Evolutionary conservation across 108 stramenopile genomes (phyloP), one percentile per base, ranked within the genome.

Genomic region (Nannochloropsis granulata): DNA sequence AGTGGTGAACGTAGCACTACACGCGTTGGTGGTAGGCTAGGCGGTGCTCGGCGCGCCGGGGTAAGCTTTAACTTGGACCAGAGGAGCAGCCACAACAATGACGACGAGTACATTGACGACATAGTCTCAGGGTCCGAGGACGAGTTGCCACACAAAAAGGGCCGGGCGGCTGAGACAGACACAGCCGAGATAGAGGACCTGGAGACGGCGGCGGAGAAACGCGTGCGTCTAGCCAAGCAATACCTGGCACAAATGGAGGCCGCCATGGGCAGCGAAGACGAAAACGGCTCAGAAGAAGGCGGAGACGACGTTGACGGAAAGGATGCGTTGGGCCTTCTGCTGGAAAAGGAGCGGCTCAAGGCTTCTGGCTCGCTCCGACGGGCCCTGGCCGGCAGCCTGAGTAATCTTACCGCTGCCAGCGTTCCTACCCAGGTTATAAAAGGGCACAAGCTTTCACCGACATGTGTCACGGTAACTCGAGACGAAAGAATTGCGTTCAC

Each of bases 401-500:
- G 42, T 26, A 43, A 87, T 16, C 43, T 89, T 8, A 13, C 43
- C 44, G 83, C 81, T 13, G 44, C 82, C 24, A 84, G 19, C 23
- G 82, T 46, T 14, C 21, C 82, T 16, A 42, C 88, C 11, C 71
- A 89, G 24, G 79, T 16, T 16, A 46, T 83, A 42, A 34, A 83
- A n/a, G 90, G 87, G 44, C 89, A 92, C 79, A 80, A 84, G 88
- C 87, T 91, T 24, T 42, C 90, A 24, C 80, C 89, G 24, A 98
- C 98, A 10, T 95, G 94, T 87, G 95, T 98, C 9, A 91, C 94
- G 12, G 82, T 99, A 45, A 89, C 91, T 23, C 82, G 84, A 5
- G 90, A 92, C 80, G 91, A 92, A 82, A 91, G 92, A 24, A 79
- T 83, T 12, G 84, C 78, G 45, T 92, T 93, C 44, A 95, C 95